These are phyloP conservation scores for Talaromyces proteolyticus DNA, from an alignment of 495 filamentous ascomycete species.

Conservation along the genomic window DNA sequence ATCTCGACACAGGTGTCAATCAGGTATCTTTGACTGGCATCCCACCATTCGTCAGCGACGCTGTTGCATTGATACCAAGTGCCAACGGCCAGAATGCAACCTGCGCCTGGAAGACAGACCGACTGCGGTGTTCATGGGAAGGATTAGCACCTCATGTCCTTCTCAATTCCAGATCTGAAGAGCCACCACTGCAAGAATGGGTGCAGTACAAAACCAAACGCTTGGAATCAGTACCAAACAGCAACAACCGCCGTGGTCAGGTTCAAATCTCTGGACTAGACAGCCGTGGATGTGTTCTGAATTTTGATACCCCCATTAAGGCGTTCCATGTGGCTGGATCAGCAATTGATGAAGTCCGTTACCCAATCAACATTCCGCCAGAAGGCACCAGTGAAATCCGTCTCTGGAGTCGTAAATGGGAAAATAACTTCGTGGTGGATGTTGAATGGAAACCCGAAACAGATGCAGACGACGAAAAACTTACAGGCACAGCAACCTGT, in stretches of 20 bases:
- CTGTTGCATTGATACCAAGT: conserved; percentile 64
- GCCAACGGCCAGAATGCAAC: conserved; percentile 53
- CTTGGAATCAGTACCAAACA: conserved; percentile 5
- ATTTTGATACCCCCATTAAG: conserved; percentile 56
- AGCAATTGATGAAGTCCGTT: conserved; percentile 45
- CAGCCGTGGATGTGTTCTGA: conserved; percentile 64
- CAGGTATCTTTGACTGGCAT: conserved; percentile 65
- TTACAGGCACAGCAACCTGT: conserved; percentile 71
- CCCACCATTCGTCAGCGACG: conserved; percentile 61
- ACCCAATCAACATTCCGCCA: conserved; percentile 42
- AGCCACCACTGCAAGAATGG: conserved; percentile 49
- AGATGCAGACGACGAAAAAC: conserved; percentile 17
- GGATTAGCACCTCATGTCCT: conserved; percentile 59
- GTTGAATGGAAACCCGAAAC: conserved; percentile 55
- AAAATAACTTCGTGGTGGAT: conserved; percentile 67
- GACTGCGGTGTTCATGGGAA: conserved; percentile 66
- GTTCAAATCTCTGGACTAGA: conserved; percentile 59
- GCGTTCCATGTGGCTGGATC: conserved; percentile 55
- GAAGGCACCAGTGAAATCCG: conserved; percentile 50
- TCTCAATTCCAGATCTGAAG: conserved; percentile 16
- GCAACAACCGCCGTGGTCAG: conserved; percentile 32
- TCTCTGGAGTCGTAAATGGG: conserved; percentile 74
- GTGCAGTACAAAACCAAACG: conserved; percentile 56
- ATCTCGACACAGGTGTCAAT: conserved; percentile 68
- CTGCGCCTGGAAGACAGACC: conserved; percentile 37